Base-by-base conservation (phyloP, 352 stramenopile species). In the Phytophthora pluvialis region DNA sequence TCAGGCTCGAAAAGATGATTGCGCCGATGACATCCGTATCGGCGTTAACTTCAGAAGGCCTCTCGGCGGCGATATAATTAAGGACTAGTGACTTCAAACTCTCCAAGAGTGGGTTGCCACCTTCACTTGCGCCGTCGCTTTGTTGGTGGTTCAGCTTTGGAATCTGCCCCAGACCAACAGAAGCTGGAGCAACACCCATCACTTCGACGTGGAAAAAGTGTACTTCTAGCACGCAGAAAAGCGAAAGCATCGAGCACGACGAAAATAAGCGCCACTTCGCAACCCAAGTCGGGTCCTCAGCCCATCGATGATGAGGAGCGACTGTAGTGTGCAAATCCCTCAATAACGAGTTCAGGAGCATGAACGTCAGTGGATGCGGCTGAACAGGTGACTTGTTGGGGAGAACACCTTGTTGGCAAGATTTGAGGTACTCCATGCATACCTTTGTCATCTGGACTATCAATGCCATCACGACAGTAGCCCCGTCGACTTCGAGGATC, bases 171-270 rank as follows among this genome's bases (percentile, higher is more conserved):
- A 97, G 59, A 29, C 90, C 90, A 42, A 96, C 90, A 2, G 87
- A 96, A 25, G 86, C 87, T 45, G 90, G 90, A 1, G 78, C 78
- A 38, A 90, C 89, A 0, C 77, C 81, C 65, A 85, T 78, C 12
- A 94, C 79, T 59, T 95, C 87, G 12, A 97, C 71, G 42, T 97
- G 85, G 46, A 96, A 96, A 38, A 97, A 82, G 43, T 96, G 81
- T 2, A 83, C 80, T 67, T 96, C 86, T 15, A 96, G 53, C 10
- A 88, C 70, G 26, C 86, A 81, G 47, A 95, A 78, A 10, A 94
- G 39, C 9, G 82, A 86, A 40, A 94, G 71, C 36, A 80, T 66
- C 21, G 77, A 81, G 31, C 81, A 92, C 7, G 77, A 79, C 2
- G 67, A 66, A 29, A 94, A 91, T 21, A 95, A 70, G 38, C 61